phyloP scores from a whole-genome alignment of 1,139 yeast species.

The Groenewaldozyma sp. region DNA sequence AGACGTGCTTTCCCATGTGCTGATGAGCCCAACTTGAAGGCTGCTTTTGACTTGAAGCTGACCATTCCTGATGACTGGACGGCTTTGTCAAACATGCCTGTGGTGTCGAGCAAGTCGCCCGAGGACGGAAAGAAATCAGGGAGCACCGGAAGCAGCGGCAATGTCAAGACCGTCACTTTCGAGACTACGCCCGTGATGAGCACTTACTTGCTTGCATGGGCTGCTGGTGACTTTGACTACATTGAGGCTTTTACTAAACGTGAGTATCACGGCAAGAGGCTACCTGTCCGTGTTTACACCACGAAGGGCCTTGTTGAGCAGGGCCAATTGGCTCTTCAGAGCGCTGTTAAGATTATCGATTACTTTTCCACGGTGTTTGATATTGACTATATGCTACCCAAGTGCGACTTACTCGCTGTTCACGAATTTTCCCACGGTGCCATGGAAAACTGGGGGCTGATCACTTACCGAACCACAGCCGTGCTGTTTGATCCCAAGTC shows the following conservation, averaged over 20 bases:
- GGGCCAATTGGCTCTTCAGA: slow-evolving; percentile 55
- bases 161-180: slow-evolving; percentile 34
- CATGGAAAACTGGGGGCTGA: slow-evolving; percentile 75
- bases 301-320: slow-evolving; percentile 58
- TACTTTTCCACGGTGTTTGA: slow-evolving; percentile 58
- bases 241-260: slow-evolving; percentile 35
- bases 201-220: slow-evolving; percentile 69
- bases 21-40: slow-evolving; percentile 81
- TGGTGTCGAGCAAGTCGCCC: slow-evolving; percentile 40
- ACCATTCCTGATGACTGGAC: slow-evolving; percentile 51
- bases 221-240: slow-evolving; percentile 66
- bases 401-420: slow-evolving; percentile 64
- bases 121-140: slow-evolving; percentile 36
- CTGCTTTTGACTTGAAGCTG: slow-evolving; percentile 60
- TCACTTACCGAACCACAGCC: slow-evolving; percentile 66
- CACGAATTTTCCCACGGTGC: slow-evolving; percentile 74
- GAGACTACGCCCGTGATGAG: slow-evolving; percentile 64
- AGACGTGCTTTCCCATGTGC: slow-evolving; percentile 86
- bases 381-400: slow-evolving; percentile 61
- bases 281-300: slow-evolving; percentile 65
- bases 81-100: slow-evolving; percentile 67
- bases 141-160: slow-evolving; percentile 21
- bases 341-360: slow-evolving; percentile 58
- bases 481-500: slow-evolving; percentile 52
- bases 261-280: slow-evolving; percentile 38